phyloP scores from a whole-genome alignment of 257 asterid species.

The Parsonsia alboflavescens region DNA sequence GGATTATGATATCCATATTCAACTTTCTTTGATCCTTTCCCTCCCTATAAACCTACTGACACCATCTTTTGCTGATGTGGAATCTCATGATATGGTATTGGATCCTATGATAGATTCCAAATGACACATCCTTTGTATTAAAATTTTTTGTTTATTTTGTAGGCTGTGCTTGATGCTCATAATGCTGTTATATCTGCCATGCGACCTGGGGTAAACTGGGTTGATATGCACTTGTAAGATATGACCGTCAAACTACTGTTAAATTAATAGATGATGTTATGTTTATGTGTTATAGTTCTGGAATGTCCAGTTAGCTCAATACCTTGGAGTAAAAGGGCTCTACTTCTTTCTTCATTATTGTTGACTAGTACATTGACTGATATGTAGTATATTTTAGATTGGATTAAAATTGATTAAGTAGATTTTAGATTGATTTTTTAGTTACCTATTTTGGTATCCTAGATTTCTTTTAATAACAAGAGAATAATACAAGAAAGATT shows the following conservation, averaged over 20 bases:
- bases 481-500: too few relatives aligned
- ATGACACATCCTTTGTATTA: conserved; percentile 5
- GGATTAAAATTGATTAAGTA: too few relatives aligned
- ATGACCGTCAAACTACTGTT: conserved; percentile 16
- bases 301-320: background rate
- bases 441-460: too few relatives aligned
- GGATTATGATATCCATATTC: background rate
- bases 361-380: too few relatives aligned
- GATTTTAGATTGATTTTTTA: too few relatives aligned
- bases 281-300: background rate
- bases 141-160: conserved; percentile 23
- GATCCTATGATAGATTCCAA: background rate
- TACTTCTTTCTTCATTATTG: background rate
- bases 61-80: background rate
- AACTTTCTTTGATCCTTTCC: background rate
- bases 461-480: too few relatives aligned
- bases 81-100: background rate
- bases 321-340: background rate
- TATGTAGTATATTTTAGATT: too few relatives aligned
- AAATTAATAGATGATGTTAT: conserved; percentile 8
- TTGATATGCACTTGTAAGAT: conserved; percentile 90
- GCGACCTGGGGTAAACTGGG: conserved; percentile 94
- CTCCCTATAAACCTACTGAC: background rate
- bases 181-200: conserved; percentile 84
- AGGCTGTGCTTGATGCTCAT: conserved; percentile 97